Evolutionary conservation across 768 basidiomycete species (phyloP).

Genomic region (Lactarius psammicola): DNA sequence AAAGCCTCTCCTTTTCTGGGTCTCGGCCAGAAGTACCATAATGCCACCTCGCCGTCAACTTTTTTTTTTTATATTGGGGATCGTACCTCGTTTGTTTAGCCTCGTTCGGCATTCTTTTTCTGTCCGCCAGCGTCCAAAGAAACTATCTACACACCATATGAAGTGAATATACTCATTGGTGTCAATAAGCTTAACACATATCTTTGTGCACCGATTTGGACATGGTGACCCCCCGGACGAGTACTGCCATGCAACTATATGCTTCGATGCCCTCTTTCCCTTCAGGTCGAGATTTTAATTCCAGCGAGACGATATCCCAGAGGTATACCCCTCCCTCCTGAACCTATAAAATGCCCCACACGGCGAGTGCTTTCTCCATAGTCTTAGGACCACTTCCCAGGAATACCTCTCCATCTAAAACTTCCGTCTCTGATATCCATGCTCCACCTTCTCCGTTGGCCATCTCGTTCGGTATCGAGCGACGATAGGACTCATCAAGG

Average conservation of each 20-base stretch:
- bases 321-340: constrained; percentile 3
- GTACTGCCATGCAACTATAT: constrained; percentile 4
- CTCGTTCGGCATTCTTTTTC: constrained; percentile 18
- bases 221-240: constrained; percentile 14
- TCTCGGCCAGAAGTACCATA: constrained; percentile 21
- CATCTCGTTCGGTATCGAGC: constrained; percentile 15
- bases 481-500: constrained; percentile 3
- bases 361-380: constrained; percentile 9
- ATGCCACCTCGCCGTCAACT: constrained; percentile 22
- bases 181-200: constrained; percentile 13
- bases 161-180: constrained; percentile 22
- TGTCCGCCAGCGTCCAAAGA: constrained; percentile 16
- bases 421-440: constrained; percentile 8
- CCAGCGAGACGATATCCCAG: neutral
- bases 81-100: constrained; percentile 17
- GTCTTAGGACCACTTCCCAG: constrained; percentile 10
- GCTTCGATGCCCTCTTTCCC: constrained; percentile 8
- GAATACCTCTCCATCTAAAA: constrained; percentile 12
- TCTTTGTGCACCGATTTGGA: constrained; percentile 14
- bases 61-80: constrained; percentile 15
- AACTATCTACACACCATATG: constrained; percentile 6
- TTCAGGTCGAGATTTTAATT: constrained; percentile 16
- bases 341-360: constrained; percentile 23
- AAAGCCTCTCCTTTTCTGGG: constrained; percentile 22
- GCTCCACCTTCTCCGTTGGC: constrained; percentile 19